Conservation (phyloP, 2,329 filamentous ascomycete genomes). For the Penicillium sp. region DNA sequence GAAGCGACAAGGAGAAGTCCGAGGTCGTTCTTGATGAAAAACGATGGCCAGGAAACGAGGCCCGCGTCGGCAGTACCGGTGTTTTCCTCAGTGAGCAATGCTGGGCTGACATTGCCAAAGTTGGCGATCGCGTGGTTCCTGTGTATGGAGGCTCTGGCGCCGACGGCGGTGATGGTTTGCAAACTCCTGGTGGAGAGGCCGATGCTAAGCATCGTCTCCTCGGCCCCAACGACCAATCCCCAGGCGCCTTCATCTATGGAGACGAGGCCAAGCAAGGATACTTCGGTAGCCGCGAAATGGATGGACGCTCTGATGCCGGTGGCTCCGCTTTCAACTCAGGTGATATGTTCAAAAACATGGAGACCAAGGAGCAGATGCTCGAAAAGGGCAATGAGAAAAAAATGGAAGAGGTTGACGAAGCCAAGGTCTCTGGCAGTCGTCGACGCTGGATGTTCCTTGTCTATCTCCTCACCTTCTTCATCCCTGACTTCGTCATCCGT, state of each 20-base stretch:
- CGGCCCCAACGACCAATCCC: constrained; percentile 48
- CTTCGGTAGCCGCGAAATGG: constrained; percentile 76
- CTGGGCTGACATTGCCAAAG: constrained; percentile 85
- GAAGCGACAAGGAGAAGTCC: constrained; percentile 87
- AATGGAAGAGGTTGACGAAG: constrained; percentile 86
- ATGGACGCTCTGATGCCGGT: constrained; percentile 87
- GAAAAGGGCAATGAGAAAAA: constrained; percentile 92
- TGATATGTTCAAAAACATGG: constrained; percentile 97
- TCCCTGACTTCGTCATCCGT: constrained; percentile 82
- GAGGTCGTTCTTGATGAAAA: constrained; percentile 90
- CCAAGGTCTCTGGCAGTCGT: constrained; percentile 73
- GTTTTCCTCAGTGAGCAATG: constrained; percentile 94
- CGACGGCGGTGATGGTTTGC: constrained; percentile 61
- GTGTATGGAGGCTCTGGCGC: constrained; percentile 62
- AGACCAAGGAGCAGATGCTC: constrained; percentile 90
- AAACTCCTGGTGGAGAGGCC: constrained; percentile 46
- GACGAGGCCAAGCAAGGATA: constrained; percentile 79
- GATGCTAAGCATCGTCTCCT: constrained; percentile 61
- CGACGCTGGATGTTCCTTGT: constrained; percentile 90
- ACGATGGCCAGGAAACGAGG: constrained; percentile 90
- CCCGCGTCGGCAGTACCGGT: constrained; percentile 85
- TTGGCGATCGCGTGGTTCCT: constrained; percentile 63
- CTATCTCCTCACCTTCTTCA: constrained; percentile 79
- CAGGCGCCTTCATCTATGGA: constrained; percentile 65
- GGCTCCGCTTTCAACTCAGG: constrained; percentile 87